phyloP scores from a whole-genome alignment of 176 grass and related monocot species.

The Miscanthus lutarioriparius region DNA sequence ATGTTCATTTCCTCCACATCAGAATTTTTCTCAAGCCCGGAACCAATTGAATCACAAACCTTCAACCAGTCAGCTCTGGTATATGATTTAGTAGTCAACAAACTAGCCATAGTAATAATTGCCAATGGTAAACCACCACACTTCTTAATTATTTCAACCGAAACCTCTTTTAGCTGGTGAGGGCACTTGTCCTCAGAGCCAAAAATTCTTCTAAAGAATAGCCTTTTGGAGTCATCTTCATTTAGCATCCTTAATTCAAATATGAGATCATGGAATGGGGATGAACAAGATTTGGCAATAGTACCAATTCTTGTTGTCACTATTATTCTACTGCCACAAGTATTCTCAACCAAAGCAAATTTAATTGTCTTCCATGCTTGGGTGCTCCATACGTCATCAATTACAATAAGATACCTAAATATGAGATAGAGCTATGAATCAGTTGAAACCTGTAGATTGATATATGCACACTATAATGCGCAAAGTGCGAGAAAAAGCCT shows the following conservation, averaged over 20 bases:
- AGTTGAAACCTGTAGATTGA: not conserved
- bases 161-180: constrained; percentile 35
- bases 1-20: constrained; percentile 46
- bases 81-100: constrained; percentile 37
- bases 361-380: constrained; percentile 43
- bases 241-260: constrained; percentile 44
- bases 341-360: constrained; percentile 34
- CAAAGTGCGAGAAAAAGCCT: not conserved
- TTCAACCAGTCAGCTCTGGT: constrained; percentile 37
- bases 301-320: constrained; percentile 45
- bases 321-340: constrained; percentile 50
- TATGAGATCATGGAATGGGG: constrained; percentile 5
- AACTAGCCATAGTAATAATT: constrained; percentile 46
- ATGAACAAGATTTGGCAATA: constrained; percentile 49
- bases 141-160: constrained; percentile 38
- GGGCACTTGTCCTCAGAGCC: constrained; percentile 45
- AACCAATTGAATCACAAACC: constrained; percentile 44
- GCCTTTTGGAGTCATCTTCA: constrained; percentile 34
- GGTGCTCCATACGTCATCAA: constrained; percentile 50
- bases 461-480: not conserved
- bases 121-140: constrained; percentile 59
- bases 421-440: not conserved
- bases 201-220: constrained; percentile 52
- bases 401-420: constrained; percentile 43
- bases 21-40: constrained; percentile 33